Percentiles rank a stretch among this genome's conserved stretches.
Conservation (phyloP, 2,329 filamentous ascomycete species). For the Calonectria hawksworthii region DNA sequence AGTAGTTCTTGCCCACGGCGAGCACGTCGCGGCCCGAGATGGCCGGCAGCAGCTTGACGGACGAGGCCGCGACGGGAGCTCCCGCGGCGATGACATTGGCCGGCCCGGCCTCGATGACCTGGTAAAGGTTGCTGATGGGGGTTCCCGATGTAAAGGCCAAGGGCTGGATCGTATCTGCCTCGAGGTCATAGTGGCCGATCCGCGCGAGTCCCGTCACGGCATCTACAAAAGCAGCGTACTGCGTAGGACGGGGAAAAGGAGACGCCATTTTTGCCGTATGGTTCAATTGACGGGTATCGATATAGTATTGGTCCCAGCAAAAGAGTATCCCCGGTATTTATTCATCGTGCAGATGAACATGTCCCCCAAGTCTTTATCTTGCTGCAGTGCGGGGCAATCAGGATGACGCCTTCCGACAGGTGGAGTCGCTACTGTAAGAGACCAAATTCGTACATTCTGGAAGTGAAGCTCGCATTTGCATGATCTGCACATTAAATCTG, state of each 20-base stretch:
- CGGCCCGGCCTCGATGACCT: constrained; percentile 64
- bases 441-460: neutral
- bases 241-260: neutral
- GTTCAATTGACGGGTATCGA: neutral
- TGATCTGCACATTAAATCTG: neutral
- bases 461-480: neutral
- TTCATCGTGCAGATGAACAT: neutral
- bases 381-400: constrained; percentile 2
- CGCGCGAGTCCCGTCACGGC: constrained; percentile 24
- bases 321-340: neutral
- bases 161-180: constrained; percentile 51
- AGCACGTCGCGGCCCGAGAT: constrained; percentile 65
- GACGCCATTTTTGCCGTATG: neutral
- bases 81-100: constrained; percentile 51
- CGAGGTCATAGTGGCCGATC: constrained; percentile 30
- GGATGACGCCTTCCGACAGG: constrained; percentile 14
- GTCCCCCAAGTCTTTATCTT: neutral
- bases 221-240: constrained; percentile 33
- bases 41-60: constrained; percentile 60
- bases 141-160: constrained; percentile 62
- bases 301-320: neutral
- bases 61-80: constrained; percentile 41
- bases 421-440: constrained; percentile 10
- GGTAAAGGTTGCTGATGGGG: constrained; percentile 60
- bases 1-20: constrained; percentile 70